Evolutionary conservation across 2,329 filamentous ascomycete genomes (phyloP).

Genomic region (Dothistroma pini): DNA sequence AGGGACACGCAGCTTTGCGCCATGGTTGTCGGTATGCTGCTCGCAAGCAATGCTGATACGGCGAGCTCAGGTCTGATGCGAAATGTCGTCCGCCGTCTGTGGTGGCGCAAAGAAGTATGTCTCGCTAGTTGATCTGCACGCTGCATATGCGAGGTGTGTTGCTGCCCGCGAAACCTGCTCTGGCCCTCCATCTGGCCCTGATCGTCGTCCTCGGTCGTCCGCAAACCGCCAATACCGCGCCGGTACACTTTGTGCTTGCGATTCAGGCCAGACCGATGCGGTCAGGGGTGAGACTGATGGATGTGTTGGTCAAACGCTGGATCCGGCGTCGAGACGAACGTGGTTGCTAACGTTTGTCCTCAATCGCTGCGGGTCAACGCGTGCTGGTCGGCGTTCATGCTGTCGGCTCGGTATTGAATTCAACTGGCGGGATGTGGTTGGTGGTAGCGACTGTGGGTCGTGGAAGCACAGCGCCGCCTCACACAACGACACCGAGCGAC

Average conservation of each 20-base stretch:
- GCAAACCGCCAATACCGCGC: neutral
- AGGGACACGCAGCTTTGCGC: slow-evolving; percentile 63
- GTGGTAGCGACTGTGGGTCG: neutral
- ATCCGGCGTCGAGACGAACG: neutral
- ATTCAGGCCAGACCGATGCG: neutral
- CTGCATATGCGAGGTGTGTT: slow-evolving; percentile 12
- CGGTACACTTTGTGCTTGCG: neutral
- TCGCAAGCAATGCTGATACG: slow-evolving; percentile 27
- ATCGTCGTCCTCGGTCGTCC: neutral
- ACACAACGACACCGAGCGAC: neutral
- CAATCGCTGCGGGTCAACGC: neutral
- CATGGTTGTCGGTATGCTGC: slow-evolving; percentile 25
- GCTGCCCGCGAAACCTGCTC: slow-evolving; percentile 11
- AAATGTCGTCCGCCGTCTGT: slow-evolving; percentile 8
- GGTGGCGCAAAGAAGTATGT: slow-evolving; percentile 9
- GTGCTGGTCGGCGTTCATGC: neutral
- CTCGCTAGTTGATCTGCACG: slow-evolving; percentile 15
- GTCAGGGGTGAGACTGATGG: neutral
- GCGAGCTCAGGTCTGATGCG: slow-evolving; percentile 9
- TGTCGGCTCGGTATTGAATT: neutral
- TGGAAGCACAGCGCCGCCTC: neutral
- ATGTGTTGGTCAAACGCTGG: neutral
- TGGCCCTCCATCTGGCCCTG: neutral
- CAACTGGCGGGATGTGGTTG: neutral
- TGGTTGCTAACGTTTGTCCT: neutral